Evolutionary conservation across 805 yeast genomes (phyloP), one percentile per base, ranked within the genome.

Genomic region (Pichia insulana): DNA sequence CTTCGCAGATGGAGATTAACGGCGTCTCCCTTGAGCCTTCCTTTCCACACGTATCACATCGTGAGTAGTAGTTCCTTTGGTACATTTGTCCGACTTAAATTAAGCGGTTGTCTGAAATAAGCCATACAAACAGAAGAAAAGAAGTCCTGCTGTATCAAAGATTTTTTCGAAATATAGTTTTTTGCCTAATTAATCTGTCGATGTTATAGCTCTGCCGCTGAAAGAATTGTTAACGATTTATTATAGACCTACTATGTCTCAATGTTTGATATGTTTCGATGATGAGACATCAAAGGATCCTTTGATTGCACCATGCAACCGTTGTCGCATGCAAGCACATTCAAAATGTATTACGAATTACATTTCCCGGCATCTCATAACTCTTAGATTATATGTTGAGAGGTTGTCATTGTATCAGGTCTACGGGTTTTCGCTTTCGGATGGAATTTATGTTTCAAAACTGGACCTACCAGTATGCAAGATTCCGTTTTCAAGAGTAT

Each of bases 201-300:
- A n/a, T n/a, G n/a, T n/a, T n/a, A n/a, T n/a, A n/a, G n/a, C n/a
- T n/a, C n/a, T n/a, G n/a, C n/a, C n/a, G n/a, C n/a, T n/a, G n/a
- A n/a, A n/a, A n/a, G n/a, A n/a, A n/a, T n/a, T n/a, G n/a, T n/a
- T n/a, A 22, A 22, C 25, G 8, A 8, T 22, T 22, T 22, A 22
- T 8, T 22, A 22, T 22, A n/a, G n/a, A 22, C 25, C 25, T 8
- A 22, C 25, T 7, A 32, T 35, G 42, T 3, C 39, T 2, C 37
- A 35, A 35, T 43, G 46, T 17, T 30, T 22, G 13, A 35, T 43
- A 4, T 43, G 46, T 19, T 19, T 35, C 30, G 46, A 39, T 4
- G 42, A 43, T 7, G 40, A 27, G 7, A 39, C 42, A 11, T 3
- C 10, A 9, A 12, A 35, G 2, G 27, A 35, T 2, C 42, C 42